These are phyloP conservation scores for Rhodamnia rubescens DNA, from an alignment of 345 rosid species.

Conservation along the genomic window DNA sequence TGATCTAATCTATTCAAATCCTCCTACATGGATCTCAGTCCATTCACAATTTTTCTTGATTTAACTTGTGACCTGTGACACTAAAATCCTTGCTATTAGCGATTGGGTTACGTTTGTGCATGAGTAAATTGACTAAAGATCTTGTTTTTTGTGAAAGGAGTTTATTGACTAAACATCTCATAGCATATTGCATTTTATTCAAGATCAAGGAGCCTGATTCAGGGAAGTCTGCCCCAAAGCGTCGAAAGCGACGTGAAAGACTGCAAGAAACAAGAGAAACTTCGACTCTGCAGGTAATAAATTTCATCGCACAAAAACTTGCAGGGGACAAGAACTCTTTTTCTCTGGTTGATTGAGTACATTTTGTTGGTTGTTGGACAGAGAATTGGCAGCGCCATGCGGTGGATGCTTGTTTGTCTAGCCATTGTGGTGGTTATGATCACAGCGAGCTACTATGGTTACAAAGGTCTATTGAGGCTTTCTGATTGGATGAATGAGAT, in stretches of 20 bases:
- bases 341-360: background rate
- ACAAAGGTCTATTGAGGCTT: conserved; percentile 67
- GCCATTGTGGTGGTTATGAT: conserved; percentile 16
- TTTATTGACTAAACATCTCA: background rate
- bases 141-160: background rate
- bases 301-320: background rate
- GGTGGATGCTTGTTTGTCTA: conserved; percentile 31
- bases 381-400: conserved; percentile 32
- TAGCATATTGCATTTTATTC: background rate
- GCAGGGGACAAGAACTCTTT: background rate
- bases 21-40: background rate
- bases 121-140: background rate
- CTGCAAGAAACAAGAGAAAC: conserved; percentile 34
- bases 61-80: background rate
- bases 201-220: conserved; percentile 49
- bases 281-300: conserved; percentile 50
- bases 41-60: background rate
- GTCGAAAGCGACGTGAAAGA: conserved; percentile 53
- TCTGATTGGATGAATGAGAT: conserved; percentile 84
- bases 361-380: conserved; percentile 15
- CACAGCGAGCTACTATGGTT: conserved; percentile 50
- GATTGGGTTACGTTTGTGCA: background rate
- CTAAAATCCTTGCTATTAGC: background rate
- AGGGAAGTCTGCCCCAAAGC: conserved; percentile 40
- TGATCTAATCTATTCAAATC: background rate